Evolutionary conservation across 2,329 filamentous ascomycete genomes (phyloP).

Genomic region (Aspergillus sp.): DNA sequence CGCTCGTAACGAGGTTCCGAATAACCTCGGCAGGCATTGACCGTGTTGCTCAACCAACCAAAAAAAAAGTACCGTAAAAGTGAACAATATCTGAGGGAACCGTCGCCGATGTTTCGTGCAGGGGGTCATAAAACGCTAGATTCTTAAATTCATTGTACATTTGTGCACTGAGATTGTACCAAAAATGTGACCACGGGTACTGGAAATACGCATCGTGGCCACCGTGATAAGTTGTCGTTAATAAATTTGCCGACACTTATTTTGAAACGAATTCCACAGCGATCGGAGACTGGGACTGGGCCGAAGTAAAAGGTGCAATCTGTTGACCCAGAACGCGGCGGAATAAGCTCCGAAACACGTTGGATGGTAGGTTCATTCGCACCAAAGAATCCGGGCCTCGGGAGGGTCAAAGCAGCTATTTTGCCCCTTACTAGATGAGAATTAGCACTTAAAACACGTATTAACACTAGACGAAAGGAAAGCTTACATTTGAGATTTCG

Average conservation of each 20-base stretch:
- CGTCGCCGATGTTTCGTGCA: constrained; percentile 52
- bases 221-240: constrained; percentile 39
- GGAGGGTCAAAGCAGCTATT: neutral
- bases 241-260: constrained; percentile 51
- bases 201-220: constrained; percentile 57
- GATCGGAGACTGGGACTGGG: constrained; percentile 43
- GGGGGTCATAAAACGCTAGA: constrained; percentile 64
- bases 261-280: constrained; percentile 35
- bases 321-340: constrained; percentile 52
- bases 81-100: constrained; percentile 62
- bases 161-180: constrained; percentile 68
- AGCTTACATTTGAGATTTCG: constrained; percentile 40
- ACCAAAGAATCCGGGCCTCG: neutral
- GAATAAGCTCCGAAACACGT: constrained; percentile 7
- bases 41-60: constrained; percentile 48
- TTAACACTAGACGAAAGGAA: constrained; percentile 23
- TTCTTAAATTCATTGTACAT: constrained; percentile 75
- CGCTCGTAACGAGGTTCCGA: constrained; percentile 55
- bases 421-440: constrained; percentile 11
- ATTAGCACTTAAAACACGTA: constrained; percentile 1
- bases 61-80: constrained; percentile 60
- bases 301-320: constrained; percentile 39
- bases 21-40: constrained; percentile 52
- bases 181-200: constrained; percentile 75
- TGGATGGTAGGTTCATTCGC: neutral